Percentiles rank a stretch among this genome's conserved stretches.
Conservation (phyloP, 495 filamentous ascomycete genomes). For the Penicillium soppii region DNA sequence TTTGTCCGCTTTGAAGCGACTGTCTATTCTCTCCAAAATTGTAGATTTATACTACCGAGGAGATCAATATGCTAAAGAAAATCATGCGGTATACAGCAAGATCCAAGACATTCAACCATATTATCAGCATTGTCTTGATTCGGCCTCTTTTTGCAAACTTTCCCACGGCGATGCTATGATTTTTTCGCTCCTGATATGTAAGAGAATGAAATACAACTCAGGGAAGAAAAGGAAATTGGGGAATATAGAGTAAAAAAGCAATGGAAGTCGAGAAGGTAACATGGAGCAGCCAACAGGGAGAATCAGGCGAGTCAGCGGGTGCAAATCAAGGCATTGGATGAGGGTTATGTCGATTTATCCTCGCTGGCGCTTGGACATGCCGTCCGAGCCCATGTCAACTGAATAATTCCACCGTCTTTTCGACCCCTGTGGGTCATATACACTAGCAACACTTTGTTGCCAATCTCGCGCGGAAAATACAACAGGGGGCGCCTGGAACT, state of each 20-base stretch:
- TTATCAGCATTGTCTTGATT: neutral
- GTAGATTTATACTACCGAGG: neutral
- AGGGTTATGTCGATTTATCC: constrained; percentile 12
- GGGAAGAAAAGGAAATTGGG: neutral
- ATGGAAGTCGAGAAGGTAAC: too few species aligned
- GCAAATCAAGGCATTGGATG: neutral
- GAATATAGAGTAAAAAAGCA: neutral
- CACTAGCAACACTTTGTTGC: constrained; percentile 91
- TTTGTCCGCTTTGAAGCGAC: neutral
- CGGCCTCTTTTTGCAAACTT: neutral
- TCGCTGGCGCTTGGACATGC: constrained; percentile 36
- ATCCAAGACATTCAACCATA: neutral
- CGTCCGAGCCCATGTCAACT: constrained; percentile 33
- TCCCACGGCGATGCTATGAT: neutral
- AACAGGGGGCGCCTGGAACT: constrained; percentile 56
- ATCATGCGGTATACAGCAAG: neutral
- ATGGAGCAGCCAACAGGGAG: neutral
- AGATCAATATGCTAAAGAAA: neutral
- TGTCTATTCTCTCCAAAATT: neutral
- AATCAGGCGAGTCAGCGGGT: neutral
- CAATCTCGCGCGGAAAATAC: constrained; percentile 94
- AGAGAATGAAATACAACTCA: neutral
- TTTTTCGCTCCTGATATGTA: constrained; percentile 7
- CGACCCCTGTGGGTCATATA: constrained; percentile 71
- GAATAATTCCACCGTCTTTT: constrained; percentile 70